These are phyloP conservation scores for Gossypium rotundifolium DNA, from an alignment of 345 rosid genomes.

Conservation along the genomic window DNA sequence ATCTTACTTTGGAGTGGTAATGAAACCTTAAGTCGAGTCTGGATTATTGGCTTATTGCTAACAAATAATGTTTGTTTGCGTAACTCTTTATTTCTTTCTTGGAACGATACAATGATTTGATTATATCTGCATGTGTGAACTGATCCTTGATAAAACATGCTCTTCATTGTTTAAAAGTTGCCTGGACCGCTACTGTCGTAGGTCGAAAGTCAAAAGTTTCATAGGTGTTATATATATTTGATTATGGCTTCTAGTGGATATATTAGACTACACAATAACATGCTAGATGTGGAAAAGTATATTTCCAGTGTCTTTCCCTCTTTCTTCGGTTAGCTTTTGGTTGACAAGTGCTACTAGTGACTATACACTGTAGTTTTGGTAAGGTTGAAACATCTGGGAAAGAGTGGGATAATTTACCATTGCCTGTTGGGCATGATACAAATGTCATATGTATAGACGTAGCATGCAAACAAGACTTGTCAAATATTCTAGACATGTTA, in stretches of 20 bases:
- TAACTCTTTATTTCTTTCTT: too few species aligned
- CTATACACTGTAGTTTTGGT: too few species aligned
- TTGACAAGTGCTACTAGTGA: too few species aligned
- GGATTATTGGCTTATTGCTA: not conserved
- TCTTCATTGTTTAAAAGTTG: not conserved
- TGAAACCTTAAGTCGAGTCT: not conserved
- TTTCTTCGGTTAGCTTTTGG: not conserved
- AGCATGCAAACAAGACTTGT: too few species aligned
- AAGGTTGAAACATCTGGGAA: too few species aligned
- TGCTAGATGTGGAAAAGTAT: not conserved
- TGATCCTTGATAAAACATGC: not conserved
- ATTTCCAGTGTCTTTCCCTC: not conserved
- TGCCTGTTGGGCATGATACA: too few species aligned
- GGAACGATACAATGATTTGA: not conserved
- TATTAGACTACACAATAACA: not conserved
- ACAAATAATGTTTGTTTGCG: not conserved
- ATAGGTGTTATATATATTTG: not conserved
- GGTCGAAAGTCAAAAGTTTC: not conserved
- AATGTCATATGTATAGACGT: too few species aligned
- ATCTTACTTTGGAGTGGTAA: not conserved
- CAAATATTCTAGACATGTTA: too few species aligned
- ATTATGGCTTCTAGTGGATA: not conserved
- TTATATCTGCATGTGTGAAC: not conserved
- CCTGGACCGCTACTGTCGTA: not conserved
- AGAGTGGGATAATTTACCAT: too few species aligned